These are phyloP conservation scores for Jamesozyma jinghongensis DNA, from an alignment of 805 yeast species.

Conservation along the genomic window DNA sequence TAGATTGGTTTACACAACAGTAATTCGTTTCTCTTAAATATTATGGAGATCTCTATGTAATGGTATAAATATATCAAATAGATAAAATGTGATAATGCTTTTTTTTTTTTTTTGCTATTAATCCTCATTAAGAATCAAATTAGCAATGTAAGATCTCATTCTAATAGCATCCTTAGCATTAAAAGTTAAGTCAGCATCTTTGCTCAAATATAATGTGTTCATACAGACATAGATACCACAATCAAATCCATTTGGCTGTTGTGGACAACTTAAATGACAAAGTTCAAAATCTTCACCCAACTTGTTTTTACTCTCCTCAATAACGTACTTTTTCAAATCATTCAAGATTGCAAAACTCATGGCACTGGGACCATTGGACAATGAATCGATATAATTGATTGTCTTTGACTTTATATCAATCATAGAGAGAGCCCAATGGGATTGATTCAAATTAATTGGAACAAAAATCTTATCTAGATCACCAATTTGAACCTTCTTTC, in stretches of 20 bases:
- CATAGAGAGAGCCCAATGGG: conserved; percentile 90
- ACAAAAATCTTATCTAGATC: conserved; percentile 58
- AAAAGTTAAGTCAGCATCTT: conserved; percentile 42
- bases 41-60: no score
- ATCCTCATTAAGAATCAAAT: conserved; percentile 16
- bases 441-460: conserved; percentile 74
- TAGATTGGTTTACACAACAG: no score
- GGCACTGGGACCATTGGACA: conserved; percentile 36
- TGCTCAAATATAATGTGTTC: conserved; percentile 53
- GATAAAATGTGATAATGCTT: no score
- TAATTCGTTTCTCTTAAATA: no score
- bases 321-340: conserved; percentile 51
- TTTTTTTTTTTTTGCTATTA: no score
- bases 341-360: conserved; percentile 33
- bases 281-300: conserved; percentile 29
- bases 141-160: conserved; percentile 44
- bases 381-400: conserved; percentile 71
- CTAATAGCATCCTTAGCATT: conserved; percentile 59
- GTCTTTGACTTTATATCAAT: conserved; percentile 52
- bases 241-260: conserved; percentile 82
- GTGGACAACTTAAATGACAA: conserved; percentile 49
- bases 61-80: no score
- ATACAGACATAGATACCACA: conserved; percentile 93
- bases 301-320: conserved; percentile 48
- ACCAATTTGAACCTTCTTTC: conserved; percentile 59